Evolutionary conservation across 371 early-diverging fungal genomes (phyloP), one percentile per base, ranked within the genome.

Genomic region (Mucor mucedo): DNA sequence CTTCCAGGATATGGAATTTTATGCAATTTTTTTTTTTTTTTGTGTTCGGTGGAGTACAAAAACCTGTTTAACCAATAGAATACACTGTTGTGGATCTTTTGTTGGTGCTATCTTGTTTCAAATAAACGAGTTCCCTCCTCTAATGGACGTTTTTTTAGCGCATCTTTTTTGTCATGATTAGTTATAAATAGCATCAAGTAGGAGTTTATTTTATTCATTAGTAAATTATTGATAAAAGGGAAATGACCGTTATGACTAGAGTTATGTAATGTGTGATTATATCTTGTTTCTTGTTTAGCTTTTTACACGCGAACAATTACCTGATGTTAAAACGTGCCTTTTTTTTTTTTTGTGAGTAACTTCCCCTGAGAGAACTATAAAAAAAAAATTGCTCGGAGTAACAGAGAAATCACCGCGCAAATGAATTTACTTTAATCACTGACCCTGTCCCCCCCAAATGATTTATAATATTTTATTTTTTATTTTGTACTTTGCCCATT

Each of bases 401-500:
- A 5, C 40, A 52, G 29, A 9, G 29, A 54, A 61, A 60, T 47
- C 55, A 62, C 62, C 62, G 62, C 62, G 62, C 62, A 61, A 53
- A 61, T 27, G 14, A 30, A 52, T 9, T 39, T 40, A 11, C 30
- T 21, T 21, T 11, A n/a, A 44, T 14, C 16, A 44, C 44, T 35
- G 35, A 35, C 35, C 35, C 35, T 35, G 6, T 35, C 35, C 13
- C 44, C 44, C 44, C 44, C 41, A 13, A 49, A 33, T 52, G 7
- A 49, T 10, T 14, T 16, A 45, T n/a, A 45, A 48, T 2, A 28
- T 27, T 27, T 9, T 7, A 9, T 9, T 27, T 16, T 27, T 48
- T 48, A 27, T 28, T 21, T 28, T 21, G 21, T 21, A 21, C 21
- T 21, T 48, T 27, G 16, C 44, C 44, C n/a, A n/a, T 44, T 2